Conservation (phyloP, 2,329 filamentous ascomycete genomes). For the Fusarium domesticum region DNA sequence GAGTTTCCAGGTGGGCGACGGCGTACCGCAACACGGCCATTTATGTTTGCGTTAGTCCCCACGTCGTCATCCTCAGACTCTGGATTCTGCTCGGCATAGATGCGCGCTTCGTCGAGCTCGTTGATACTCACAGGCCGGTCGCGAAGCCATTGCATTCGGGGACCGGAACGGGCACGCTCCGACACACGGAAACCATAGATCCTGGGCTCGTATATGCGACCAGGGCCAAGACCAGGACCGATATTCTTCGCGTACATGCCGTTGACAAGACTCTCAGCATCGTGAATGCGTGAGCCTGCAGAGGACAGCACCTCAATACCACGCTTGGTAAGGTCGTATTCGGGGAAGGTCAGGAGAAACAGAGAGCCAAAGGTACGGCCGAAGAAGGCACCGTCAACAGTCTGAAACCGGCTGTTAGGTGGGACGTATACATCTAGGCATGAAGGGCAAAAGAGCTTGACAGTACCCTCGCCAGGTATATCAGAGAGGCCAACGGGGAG, state of each 20-base stretch:
- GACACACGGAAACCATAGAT: conserved; percentile 97
- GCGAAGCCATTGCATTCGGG: conserved; percentile 95
- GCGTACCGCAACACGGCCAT: conserved; percentile 40
- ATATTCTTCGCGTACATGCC: conserved; percentile 85
- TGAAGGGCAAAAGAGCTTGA: conserved; percentile 96
- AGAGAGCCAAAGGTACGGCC: conserved; percentile 95
- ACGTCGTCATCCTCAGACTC: conserved; percentile 60
- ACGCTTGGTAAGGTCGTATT: conserved; percentile 80
- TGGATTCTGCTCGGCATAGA: conserved; percentile 50
- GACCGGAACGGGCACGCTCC: conserved; percentile 83
- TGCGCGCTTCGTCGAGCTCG: conserved; percentile 76
- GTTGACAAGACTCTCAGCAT: conserved; percentile 64
- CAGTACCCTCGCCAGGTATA: conserved; percentile 92
- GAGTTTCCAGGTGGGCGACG: conserved; percentile 44
- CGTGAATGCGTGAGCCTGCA: conserved; percentile 33
- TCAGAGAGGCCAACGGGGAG: conserved; percentile 92
- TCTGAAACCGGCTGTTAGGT: conserved; percentile 95
- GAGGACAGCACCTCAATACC: conserved; percentile 56
- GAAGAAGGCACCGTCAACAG: conserved; percentile 96
- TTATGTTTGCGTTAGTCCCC: conserved; percentile 39
- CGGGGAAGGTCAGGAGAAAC: conserved; percentile 97
- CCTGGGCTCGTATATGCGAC: conserved; percentile 86
- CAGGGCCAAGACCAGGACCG: conserved; percentile 76
- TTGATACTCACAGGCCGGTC: conserved; percentile 75
- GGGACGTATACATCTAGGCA: conserved; percentile 97